phyloP scores from a whole-genome alignment of 2,329 filamentous ascomycete species.

The Calonectria fujianensis region DNA sequence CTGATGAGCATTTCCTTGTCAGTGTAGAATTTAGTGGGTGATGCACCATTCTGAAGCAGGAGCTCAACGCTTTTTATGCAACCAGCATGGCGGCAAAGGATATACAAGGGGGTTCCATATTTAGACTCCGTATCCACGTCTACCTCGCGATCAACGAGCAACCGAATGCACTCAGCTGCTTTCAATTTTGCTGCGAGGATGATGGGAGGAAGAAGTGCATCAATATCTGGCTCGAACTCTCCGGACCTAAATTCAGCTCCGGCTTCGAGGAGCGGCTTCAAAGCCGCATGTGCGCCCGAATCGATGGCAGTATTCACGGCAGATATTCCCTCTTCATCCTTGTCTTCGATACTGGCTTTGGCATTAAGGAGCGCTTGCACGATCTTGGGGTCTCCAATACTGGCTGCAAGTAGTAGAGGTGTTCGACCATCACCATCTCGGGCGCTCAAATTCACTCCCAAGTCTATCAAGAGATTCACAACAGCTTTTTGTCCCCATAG shows the following conservation, averaged over 20 bases:
- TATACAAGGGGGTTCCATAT: neutral
- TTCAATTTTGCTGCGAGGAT: neutral
- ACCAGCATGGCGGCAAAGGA: neutral
- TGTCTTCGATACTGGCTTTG: neutral
- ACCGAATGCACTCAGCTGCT: neutral
- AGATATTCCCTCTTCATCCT: neutral
- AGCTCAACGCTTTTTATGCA: neutral
- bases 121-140: neutral
- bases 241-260: neutral
- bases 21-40: neutral
- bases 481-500: too few relatives aligned
- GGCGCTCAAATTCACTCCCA: too few relatives aligned
- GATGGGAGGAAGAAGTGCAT: neutral
- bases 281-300: neutral
- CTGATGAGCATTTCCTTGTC: too few relatives aligned
- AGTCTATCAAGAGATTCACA: too few relatives aligned
- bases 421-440: too few relatives aligned
- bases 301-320: neutral
- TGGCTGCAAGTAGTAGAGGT: too few relatives aligned
- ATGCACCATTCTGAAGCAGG: neutral
- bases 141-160: neutral
- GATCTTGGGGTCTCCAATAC: too few relatives aligned
- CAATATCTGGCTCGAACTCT: neutral
- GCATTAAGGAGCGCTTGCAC: too few relatives aligned
- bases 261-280: neutral